Conservation (phyloP, 768 basidiomycete species). For the Leccinum boreale region DNA sequence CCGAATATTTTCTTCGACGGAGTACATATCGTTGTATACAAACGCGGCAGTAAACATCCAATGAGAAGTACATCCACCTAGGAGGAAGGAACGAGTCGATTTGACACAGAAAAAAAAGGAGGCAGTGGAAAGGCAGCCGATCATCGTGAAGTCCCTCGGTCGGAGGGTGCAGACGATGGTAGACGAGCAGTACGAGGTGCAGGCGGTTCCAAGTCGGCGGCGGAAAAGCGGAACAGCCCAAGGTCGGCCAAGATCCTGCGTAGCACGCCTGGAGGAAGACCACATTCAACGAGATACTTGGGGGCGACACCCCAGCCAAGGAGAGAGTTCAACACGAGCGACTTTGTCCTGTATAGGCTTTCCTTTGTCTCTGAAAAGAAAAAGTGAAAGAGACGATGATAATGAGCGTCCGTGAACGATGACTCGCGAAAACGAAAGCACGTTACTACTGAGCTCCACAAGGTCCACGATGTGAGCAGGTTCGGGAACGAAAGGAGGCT, state of each 20-base stretch:
- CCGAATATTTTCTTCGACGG: too few species aligned
- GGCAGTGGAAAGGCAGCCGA: not conserved
- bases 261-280: constrained; percentile 39
- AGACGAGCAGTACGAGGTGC: not conserved
- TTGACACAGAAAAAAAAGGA: not conserved
- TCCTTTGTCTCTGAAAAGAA: not conserved
- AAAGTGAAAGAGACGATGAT: too few species aligned
- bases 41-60: not conserved
- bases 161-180: not conserved
- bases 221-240: constrained; percentile 18
- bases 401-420: not conserved
- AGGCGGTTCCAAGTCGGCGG: too few species aligned
- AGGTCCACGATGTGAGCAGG: not conserved
- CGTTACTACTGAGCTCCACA: constrained; percentile 6
- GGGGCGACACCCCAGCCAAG: constrained; percentile 52
- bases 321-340: constrained; percentile 51
- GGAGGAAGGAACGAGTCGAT: not conserved
- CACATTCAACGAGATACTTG: constrained; percentile 45
- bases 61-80: not conserved
- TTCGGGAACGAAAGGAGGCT: not conserved
- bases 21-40: not conserved
- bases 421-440: not conserved
- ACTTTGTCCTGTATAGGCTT: constrained; percentile 39
- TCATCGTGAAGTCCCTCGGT: not conserved
- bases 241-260: constrained; percentile 43